Evolutionary conservation across 345 rosid species (phyloP).

Genomic region (Corchorus olitorius): DNA sequence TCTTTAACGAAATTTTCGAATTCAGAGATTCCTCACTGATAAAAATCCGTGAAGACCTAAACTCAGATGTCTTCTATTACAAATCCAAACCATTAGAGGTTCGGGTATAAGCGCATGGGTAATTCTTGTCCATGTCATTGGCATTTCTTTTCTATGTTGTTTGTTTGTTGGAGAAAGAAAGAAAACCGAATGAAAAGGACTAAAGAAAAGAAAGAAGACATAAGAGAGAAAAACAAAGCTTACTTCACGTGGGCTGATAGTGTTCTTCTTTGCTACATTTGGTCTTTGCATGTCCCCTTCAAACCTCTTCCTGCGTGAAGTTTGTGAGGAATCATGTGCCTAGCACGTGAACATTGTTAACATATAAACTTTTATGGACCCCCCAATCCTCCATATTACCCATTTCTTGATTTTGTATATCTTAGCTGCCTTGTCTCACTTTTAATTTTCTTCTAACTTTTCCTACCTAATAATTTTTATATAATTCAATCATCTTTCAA

Average conservation of each 20-base stretch:
- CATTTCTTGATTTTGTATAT: no score
- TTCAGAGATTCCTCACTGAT: no score
- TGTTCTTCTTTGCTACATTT: background rate
- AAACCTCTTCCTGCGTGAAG: background rate
- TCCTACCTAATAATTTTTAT: background rate
- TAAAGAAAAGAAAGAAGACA: background rate
- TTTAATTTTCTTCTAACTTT: background rate
- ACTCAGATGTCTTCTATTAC: no score
- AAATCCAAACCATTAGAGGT: no score
- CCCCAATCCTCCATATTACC: background rate
- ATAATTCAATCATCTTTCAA: background rate
- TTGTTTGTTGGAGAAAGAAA: no score
- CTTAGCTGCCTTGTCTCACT: background rate
- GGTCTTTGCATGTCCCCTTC: background rate
- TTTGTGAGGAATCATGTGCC: background rate
- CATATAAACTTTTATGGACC: background rate
- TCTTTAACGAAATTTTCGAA: no score
- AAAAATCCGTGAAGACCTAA: no score
- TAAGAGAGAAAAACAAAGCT: background rate
- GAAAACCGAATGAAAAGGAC: background rate
- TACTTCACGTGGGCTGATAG: conserved; percentile 23
- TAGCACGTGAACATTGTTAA: conserved; percentile 23
- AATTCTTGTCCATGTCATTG: no score
- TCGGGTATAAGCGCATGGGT: no score
- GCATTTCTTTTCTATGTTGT: no score